A percentile compares a stretch with the other conserved stretches of the same genome.
Evolutionary conservation across 2,329 filamentous ascomycete genomes (phyloP).

Genomic region (Cladophialophora psammophila): DNA sequence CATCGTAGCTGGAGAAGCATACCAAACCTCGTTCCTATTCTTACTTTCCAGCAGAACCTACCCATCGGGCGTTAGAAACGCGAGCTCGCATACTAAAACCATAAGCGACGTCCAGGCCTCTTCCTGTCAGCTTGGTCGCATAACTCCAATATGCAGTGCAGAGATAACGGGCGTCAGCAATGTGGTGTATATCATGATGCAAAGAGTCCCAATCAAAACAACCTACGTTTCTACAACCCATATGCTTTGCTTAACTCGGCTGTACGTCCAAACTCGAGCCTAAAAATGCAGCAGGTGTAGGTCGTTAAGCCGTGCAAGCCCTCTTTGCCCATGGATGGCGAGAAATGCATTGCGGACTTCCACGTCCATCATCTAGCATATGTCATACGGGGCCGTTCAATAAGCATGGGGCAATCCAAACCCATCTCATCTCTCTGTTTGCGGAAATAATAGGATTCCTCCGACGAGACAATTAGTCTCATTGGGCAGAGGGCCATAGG

Average conservation of each 20-base stretch:
- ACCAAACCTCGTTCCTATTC: background rate
- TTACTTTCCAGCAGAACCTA: background rate
- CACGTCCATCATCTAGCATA: background rate
- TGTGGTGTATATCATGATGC: background rate
- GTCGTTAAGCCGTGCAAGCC: background rate
- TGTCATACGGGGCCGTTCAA: too few relatives aligned
- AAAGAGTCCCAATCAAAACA: background rate
- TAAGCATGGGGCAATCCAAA: too few relatives aligned
- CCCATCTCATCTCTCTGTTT: too few relatives aligned
- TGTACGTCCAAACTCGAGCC: background rate
- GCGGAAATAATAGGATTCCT: background rate
- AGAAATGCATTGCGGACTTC: background rate
- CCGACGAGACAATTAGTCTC: background rate
- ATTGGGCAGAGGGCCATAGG: background rate
- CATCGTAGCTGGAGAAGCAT: conserved; percentile 31
- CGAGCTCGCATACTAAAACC: background rate
- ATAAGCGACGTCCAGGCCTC: background rate
- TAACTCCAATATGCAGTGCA: background rate
- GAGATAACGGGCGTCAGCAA: background rate
- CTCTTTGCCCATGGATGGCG: background rate
- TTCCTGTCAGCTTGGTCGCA: background rate
- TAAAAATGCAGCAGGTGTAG: background rate
- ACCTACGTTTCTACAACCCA: background rate
- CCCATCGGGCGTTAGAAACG: background rate
- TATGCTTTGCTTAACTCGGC: background rate